Evolutionary conservation across 2,329 filamentous ascomycete species (phyloP), one percentile per base, ranked within the genome.

Genomic region (Aspergillus sp.): DNA sequence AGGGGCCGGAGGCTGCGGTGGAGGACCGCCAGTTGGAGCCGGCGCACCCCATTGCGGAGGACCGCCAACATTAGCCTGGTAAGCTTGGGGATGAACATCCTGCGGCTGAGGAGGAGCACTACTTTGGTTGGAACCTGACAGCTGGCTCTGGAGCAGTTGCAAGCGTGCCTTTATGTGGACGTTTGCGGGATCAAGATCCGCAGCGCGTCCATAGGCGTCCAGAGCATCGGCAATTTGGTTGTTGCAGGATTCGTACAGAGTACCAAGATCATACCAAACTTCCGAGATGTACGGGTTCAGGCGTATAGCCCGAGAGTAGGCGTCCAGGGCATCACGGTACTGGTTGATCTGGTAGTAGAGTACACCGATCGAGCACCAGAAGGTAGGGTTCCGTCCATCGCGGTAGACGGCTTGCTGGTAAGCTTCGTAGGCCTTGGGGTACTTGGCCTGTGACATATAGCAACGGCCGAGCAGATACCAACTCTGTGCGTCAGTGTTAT

Each of bases 331-430:
- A 75, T 98, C 93, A 50, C 93, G 85, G 72, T 98, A 98, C 74
- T 98, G 93, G 71, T 97, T 98, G 75, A 98, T 98, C 72, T 97
- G 93, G 73, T 97, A 98, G 70, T 98, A 98, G 50, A 98, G 79
- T 13, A 98, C 93, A 67, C 93, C 93, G 65, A 98, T 98, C 7
- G 91, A 97, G 75, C 93, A 97, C 93, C 93, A 98, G 75, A 97
- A 98, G 2, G 93, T 97, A 15, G 93, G 93, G 67, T 97, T 97
- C 58, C 93, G 86, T 30, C 93, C 93, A 66, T 98, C 93, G 49
- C 93, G 89, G 66, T 98, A 98, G 35, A 98, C 93, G 2, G 93
- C 93, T 74, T 98, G 93, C 67, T 98, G 93, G 69, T 97, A 97
- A 5, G 93, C 91, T 66, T 98, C 93, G 61, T 97, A 97, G 0